Evolutionary conservation across 371 early-diverging fungal genomes (phyloP).

Genomic region (Haplosporangium sp.): DNA sequence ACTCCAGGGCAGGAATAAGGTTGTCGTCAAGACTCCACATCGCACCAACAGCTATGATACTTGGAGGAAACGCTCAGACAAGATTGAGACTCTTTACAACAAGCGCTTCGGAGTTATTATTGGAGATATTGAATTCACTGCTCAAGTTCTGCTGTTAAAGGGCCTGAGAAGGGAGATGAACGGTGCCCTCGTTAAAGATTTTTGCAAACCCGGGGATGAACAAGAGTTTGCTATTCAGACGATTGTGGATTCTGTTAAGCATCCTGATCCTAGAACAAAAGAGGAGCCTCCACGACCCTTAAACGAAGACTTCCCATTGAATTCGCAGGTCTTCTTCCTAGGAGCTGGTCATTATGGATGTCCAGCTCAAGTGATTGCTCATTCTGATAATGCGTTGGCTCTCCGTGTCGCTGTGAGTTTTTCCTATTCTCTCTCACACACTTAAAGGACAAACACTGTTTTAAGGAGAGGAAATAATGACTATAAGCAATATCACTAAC

Average conservation of each 20-base stretch:
- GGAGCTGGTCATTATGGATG: slow-evolving; percentile 77
- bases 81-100: slow-evolving; percentile 64
- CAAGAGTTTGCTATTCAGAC: slow-evolving; percentile 78
- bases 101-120: slow-evolving; percentile 75
- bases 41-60: slow-evolving; percentile 57
- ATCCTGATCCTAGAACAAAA: slow-evolving; percentile 80
- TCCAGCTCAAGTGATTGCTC: slow-evolving; percentile 77
- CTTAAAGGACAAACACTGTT: too few species aligned
- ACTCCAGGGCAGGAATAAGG: slow-evolving; percentile 56
- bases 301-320: slow-evolving; percentile 75
- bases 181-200: slow-evolving; percentile 90
- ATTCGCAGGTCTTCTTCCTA: slow-evolving; percentile 78
- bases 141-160: slow-evolving; percentile 78
- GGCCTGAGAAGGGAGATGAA: slow-evolving; percentile 79
- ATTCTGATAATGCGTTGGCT: slow-evolving; percentile 63
- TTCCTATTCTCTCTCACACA: neutral
- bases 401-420: slow-evolving; percentile 56
- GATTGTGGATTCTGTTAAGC: slow-evolving; percentile 67
- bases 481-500: neutral
- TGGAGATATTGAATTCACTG: slow-evolving; percentile 76
- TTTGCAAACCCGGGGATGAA: slow-evolving; percentile 72
- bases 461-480: too few species aligned
- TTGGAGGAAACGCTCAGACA: slow-evolving; percentile 73
- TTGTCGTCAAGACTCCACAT: slow-evolving; percentile 62
- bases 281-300: slow-evolving; percentile 69